Evolutionary conservation across 257 asterid species (phyloP).

Genomic region (Forsythia suspensa): DNA sequence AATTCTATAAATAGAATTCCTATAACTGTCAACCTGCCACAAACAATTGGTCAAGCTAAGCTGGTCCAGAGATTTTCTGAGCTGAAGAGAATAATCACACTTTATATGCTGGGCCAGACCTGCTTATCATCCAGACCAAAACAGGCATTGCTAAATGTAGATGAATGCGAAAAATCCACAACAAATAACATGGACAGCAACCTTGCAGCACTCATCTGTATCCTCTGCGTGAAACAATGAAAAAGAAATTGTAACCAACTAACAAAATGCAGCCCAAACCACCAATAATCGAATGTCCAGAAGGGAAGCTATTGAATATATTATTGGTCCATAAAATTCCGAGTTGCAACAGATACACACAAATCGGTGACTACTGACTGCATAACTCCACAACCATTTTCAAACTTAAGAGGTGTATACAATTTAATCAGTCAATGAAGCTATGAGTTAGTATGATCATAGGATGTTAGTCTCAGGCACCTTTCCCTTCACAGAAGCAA

Average conservation of each 20-base stretch:
- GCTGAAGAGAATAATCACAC: conserved; percentile 20
- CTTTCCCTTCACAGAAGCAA: background rate
- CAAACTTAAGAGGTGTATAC: background rate
- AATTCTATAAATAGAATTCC: conserved; percentile 56
- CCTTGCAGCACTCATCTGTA: conserved; percentile 74
- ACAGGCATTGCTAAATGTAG: conserved; percentile 50
- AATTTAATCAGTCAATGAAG: background rate
- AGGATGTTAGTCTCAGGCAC: background rate
- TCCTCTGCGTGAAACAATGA: conserved; percentile 49
- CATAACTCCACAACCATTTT: conserved; percentile 6
- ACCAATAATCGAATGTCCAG: background rate
- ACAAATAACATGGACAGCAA: conserved; percentile 66
- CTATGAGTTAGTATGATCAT: background rate
- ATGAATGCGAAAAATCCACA: conserved; percentile 51
- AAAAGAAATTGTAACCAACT: conserved; percentile 18
- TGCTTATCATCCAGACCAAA: conserved; percentile 84
- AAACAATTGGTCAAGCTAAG: conserved; percentile 26
- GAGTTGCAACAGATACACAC: conserved; percentile 23
- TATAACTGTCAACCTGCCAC: conserved; percentile 60
- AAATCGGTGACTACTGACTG: background rate
- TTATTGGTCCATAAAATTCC: conserved; percentile 4
- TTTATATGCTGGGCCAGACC: conserved; percentile 42
- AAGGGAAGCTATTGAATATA: conserved; percentile 5
- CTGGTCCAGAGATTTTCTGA: conserved; percentile 19
- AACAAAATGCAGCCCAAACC: conserved; percentile 6